These are phyloP conservation scores for Clarireedia hainanense DNA, from an alignment of 2,329 filamentous ascomycete genomes.

Conservation along the genomic window DNA sequence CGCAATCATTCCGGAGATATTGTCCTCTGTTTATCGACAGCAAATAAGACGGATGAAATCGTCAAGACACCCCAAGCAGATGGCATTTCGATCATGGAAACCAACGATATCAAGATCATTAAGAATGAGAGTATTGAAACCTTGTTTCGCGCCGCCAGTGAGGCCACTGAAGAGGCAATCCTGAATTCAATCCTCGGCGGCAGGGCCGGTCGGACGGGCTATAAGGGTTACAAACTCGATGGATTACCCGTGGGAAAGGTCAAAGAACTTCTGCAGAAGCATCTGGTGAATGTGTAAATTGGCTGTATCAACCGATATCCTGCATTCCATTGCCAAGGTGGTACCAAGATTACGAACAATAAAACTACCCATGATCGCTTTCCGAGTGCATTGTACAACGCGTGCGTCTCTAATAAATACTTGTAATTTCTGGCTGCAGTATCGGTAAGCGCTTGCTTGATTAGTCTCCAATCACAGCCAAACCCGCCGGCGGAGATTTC, in stretches of 20 bases:
- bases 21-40: constrained; percentile 60
- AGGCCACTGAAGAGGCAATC: constrained; percentile 58
- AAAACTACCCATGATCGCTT: no score
- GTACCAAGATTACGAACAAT: no score
- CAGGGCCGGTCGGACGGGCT: constrained; percentile 50
- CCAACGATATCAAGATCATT: constrained; percentile 40
- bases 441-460: no score
- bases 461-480: no score
- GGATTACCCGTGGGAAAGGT: constrained; percentile 38
- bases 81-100: constrained; percentile 27
- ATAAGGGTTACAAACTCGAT: constrained; percentile 40
- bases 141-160: constrained; percentile 52
- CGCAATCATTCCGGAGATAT: constrained; percentile 58
- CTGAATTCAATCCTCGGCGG: constrained; percentile 53
- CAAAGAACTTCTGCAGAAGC: constrained; percentile 15
- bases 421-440: no score
- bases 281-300: constrained; percentile 17
- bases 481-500: no score
- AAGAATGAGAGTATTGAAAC: constrained; percentile 54
- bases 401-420: no score
- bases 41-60: constrained; percentile 31
- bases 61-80: constrained; percentile 22
- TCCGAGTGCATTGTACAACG: no score
- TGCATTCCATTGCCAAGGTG: no score
- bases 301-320: no score